phyloP scores from a whole-genome alignment of 768 basidiomycete species.

The Rhizopogon vinicolor region DNA sequence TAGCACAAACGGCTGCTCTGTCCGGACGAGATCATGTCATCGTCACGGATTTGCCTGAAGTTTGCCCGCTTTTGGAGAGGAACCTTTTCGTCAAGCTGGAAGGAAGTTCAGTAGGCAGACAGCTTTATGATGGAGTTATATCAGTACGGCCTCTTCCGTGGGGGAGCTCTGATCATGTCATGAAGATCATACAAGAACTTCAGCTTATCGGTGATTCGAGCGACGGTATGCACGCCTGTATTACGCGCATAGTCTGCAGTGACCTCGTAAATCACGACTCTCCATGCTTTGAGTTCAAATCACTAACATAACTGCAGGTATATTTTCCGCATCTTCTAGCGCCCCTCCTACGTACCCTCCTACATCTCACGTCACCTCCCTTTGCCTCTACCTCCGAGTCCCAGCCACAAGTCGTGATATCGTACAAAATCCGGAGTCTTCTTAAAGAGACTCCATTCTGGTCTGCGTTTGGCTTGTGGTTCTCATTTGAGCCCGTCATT shows the following conservation, averaged over 20 bases:
- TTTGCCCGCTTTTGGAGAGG: constrained; percentile 44
- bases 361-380: constrained; percentile 62
- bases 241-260: constrained; percentile 77
- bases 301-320: constrained; percentile 43
- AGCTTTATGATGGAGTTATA: constrained; percentile 1
- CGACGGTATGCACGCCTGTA: constrained; percentile 4
- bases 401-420: constrained; percentile 47
- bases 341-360: constrained; percentile 67
- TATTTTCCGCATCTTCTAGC: constrained; percentile 84
- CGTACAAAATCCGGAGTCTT: constrained; percentile 74
- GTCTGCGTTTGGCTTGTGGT: constrained; percentile 79
- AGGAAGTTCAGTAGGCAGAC: not conserved
- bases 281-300: not conserved
- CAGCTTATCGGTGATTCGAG: constrained; percentile 5
- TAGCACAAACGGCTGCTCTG: constrained; percentile 39
- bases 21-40: constrained; percentile 28
- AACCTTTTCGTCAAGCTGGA: constrained; percentile 26
- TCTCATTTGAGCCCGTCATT: constrained; percentile 56
- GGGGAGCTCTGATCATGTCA: constrained; percentile 51
- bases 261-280: constrained; percentile 60
- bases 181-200: constrained; percentile 36
- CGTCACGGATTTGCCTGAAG: constrained; percentile 77
- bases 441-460: constrained; percentile 73
- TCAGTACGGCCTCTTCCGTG: constrained; percentile 62
- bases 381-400: constrained; percentile 20